Evolutionary conservation across 139 green algal genomes (phyloP), one percentile per base, ranked within the genome.

Genomic region (Eudorina sp.): DNA sequence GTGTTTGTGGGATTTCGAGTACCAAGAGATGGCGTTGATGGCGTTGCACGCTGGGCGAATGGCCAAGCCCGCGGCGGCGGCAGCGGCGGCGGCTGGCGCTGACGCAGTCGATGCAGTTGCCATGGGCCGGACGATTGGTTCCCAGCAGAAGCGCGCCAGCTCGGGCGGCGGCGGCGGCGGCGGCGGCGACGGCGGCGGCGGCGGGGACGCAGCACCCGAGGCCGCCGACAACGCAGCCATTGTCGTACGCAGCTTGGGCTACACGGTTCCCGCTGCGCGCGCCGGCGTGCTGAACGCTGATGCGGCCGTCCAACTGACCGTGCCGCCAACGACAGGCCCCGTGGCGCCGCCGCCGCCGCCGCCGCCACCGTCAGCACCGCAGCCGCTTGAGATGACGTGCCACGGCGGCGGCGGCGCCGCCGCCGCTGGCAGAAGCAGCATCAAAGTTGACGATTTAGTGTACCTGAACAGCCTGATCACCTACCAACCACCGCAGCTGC

Each of bases 1-100:
- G 4, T 23, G 31, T 1, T 53, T 84, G 11, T 84, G 77, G 77
- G 77, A 72, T 7, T 27, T 84, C 0, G 77, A 84, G 53, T 84
- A 55, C 36, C 77, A 84, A 53, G 77, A 84, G 77, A 36, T 51
- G 36, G 77, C 77, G 53, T 40, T 72, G 21, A 84, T 84, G 77
- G 53, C 77, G 25, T 40, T 84, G 77, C 21, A 55, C 31, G 77
- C 36, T 16, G 77, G 8, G 19, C n/a, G n/a, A n/a, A n/a, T n/a
- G n/a, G n/a, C n/a, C n/a, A n/a, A n/a, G n/a, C n/a, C n/a, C n/a
- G 36, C 23, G 77, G 5, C 72, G 77, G 77, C 75, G 31, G 75
- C 51, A 34, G 75, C 25, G 31, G 4, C 41, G 0, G 27, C 21
- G 36, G 27, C 19, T 58, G 27, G 41, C 41, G 1, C 38, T n/a